Evolutionary conservation across 2,329 filamentous ascomycete genomes (phyloP), one percentile per base, ranked within the genome.

Genomic region (Lasiodiplodia theobromae): DNA sequence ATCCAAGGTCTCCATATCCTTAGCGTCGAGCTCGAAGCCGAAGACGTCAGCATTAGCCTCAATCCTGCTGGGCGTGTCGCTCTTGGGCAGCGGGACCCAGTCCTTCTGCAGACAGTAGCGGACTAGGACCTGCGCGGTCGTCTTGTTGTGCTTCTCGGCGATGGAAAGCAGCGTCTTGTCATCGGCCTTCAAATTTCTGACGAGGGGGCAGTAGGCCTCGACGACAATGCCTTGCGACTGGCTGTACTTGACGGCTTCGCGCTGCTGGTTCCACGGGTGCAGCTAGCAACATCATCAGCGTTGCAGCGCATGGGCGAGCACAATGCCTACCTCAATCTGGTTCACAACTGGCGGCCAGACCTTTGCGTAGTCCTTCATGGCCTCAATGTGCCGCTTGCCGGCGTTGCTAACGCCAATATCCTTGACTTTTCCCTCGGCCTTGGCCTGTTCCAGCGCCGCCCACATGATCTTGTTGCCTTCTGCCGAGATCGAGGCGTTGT

Each of bases 31-130:
- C 69, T 76, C 74, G 64, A 80, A 80, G 21, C 71, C 73, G 69
- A 76, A 81, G 5, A 81, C 68, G 31, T 79, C 75, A 2, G 75
- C 78, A 66, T 81, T 81, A 31, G 71, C 74, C 14, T 71, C 70
- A 37, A 81, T 80, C 10, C 78, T 68, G 18, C 72, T 70, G 1
- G 77, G 76, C 0, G 75, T 78, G 63, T 81, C 79, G 69, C 77
- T 80, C 71, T 81, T 81, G 0, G 79, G 79, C 2, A 81, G 73
- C 2, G 79, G 75, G 14, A 79, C 76, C 65, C 74, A 79, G 23
- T 77, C 91, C 81, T 92, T 94, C 80, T 97, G 92, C 79, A 97
- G 78, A 72, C 91, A 92, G 86, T 93, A 97, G 71, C 93, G 86
- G 62, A 97, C 81, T 74, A 97, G 79, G 11, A 97, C 82, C 83